Evolutionary conservation across 164 flowering plant species (phyloP), one percentile per base, ranked within the genome.

Genomic region (Chimonanthus praecox): DNA sequence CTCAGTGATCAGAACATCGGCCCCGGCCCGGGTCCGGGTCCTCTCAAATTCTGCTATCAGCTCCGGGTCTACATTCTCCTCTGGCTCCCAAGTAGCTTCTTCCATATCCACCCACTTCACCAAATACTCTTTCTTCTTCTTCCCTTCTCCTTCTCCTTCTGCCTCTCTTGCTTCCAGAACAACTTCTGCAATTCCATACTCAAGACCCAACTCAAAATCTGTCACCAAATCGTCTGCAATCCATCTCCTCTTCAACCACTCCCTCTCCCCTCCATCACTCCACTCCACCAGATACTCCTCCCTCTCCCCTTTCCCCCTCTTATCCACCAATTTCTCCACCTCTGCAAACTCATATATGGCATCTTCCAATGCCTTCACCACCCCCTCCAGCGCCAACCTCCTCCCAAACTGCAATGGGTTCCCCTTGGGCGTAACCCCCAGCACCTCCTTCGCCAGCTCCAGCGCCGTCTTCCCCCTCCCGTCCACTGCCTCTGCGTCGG

Each of bases 81-180:
- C 86, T 0, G 98, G 97, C 82, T 93, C 98, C 99, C 99, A 95
- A 70, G 99, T 95, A 51, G 91, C 89, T 21, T 90, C 97, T 3
- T 89, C 96, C 16, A 90, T 84, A 72, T 95, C 99, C 69, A 81
- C 78, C 98, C 99, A 95, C 73, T 89, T 93, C 75, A 95, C 97
- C 81, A 95, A 76, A 79, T 73, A 87, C 88, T 95, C 98, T n/a
- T 45, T 80, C 82, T 72, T 83, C 74, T 89, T 89, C 8, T 80
- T 94, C 50, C 81, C 88, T 0, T 74, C 83, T 20, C 45, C 69
- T 33, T 33, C 60, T 5, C 0, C 60, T 11, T n/a, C 60, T 11
- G 11, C 16, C n/a, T 54, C 60, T 61, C 93, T 83, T 78, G 71
- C 81, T 60, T 78, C 97, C 33, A 88, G 47, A 66, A 95, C 88